Percentiles rank a stretch among this genome's conserved stretches.
Evolutionary conservation across 352 stramenopile genomes (phyloP).

Genomic region (Globisporangium paddicum): DNA sequence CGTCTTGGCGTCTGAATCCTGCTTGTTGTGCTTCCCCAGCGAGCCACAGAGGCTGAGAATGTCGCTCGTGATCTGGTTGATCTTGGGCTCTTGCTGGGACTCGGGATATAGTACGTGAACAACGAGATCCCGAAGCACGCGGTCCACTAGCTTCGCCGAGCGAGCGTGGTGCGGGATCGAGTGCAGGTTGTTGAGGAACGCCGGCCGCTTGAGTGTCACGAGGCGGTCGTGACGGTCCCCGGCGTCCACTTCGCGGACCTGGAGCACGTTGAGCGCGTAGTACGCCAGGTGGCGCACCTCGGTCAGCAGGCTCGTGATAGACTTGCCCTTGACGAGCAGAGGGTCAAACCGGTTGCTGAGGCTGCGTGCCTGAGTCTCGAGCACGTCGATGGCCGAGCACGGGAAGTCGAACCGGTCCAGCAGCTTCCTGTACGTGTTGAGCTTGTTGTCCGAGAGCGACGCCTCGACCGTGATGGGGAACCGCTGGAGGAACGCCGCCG

Average conservation of each 20-base stretch:
- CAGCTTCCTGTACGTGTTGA: constrained; percentile 53
- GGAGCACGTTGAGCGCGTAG: constrained; percentile 33
- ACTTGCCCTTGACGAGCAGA: constrained; percentile 29
- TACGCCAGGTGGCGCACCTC: constrained; percentile 45
- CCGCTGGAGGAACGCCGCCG: constrained; percentile 32
- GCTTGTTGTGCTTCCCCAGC: constrained; percentile 33
- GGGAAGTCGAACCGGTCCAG: constrained; percentile 59
- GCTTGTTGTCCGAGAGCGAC: constrained; percentile 28
- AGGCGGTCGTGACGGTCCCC: constrained; percentile 13
- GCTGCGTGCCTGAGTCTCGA: constrained; percentile 36
- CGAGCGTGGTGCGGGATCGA: constrained; percentile 23
- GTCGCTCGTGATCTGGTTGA: constrained; percentile 20
- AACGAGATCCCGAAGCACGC: constrained; percentile 39
- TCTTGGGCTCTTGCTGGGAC: constrained; percentile 19
- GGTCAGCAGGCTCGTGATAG: constrained; percentile 31
- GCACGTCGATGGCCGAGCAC: constrained; percentile 54
- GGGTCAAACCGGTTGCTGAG: constrained; percentile 60
- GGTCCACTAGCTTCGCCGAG: constrained; percentile 26
- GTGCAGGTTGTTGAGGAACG: constrained; percentile 31
- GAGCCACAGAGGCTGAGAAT: constrained; percentile 9
- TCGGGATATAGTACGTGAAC: constrained; percentile 37
- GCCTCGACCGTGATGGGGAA: constrained; percentile 37
- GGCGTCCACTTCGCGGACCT: constrained; percentile 34
- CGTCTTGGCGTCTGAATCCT: constrained; percentile 34
- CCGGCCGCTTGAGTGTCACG: constrained; percentile 20